Conservation (phyloP, 1,284 basidiomycete genomes). For the Inonotus obliquus region DNA sequence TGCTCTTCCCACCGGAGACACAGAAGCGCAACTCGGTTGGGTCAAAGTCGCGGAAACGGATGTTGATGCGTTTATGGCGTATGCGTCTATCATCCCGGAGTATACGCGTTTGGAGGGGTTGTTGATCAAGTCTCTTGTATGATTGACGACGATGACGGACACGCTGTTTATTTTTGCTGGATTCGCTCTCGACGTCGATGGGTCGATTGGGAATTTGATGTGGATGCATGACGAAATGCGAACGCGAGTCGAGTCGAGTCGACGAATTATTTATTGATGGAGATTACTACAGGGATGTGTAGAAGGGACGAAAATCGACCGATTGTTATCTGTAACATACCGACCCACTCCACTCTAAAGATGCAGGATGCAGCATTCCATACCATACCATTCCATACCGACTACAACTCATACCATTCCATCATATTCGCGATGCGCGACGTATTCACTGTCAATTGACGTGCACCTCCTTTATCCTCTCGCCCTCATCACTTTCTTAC, state of each 20-base stretch:
- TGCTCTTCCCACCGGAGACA: conserved; percentile 62
- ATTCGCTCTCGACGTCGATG: neutral
- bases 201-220: neutral
- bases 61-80: conserved; percentile 75
- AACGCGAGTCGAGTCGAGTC: neutral
- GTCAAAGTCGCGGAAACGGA: conserved; percentile 80
- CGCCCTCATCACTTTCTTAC: neutral
- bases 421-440: no score
- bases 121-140: conserved; percentile 61
- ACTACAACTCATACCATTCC: neutral
- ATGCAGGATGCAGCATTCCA: neutral
- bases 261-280: neutral
- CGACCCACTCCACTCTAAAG: no score
- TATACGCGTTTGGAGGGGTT: conserved; percentile 71
- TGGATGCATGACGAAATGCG: neutral
- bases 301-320: neutral
- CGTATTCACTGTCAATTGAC: neutral
- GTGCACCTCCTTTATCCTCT: neutral
- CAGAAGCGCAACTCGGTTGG: conserved; percentile 67
- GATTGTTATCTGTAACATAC: neutral
- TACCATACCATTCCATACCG: neutral
- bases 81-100: conserved; percentile 80
- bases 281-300: neutral
- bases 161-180: neutral
- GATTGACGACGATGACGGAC: neutral